Evolutionary conservation across 192 early-diverging fungal species (phyloP).

Genomic region (Backusella morwellensis): DNA sequence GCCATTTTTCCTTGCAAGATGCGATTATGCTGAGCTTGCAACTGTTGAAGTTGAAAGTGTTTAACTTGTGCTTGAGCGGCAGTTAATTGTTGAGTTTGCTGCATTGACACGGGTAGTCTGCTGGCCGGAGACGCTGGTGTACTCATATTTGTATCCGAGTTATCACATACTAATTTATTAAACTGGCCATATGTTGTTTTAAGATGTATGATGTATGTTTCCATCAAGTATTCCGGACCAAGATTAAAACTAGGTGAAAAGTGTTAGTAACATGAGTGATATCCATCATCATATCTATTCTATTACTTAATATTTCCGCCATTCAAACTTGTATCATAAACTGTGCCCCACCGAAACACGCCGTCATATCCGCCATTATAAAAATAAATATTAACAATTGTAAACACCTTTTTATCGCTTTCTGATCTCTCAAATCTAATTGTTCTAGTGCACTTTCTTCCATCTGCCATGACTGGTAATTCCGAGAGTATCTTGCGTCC

Average conservation of each 20-base stretch:
- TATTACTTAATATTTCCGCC: slow-evolving; percentile 62
- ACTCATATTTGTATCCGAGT: slow-evolving; percentile 15
- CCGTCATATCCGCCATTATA: slow-evolving; percentile 56
- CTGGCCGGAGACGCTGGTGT: slow-evolving; percentile 18
- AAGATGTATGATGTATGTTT: slow-evolving; percentile 35
- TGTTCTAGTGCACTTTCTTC: slow-evolving; percentile 64
- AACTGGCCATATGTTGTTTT: slow-evolving; percentile 33
- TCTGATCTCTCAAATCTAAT: slow-evolving; percentile 64
- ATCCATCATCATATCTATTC: not conserved
- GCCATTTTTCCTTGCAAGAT: slow-evolving; percentile 17
- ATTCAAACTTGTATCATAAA: slow-evolving; percentile 60
- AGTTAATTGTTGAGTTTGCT: slow-evolving; percentile 17
- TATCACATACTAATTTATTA: slow-evolving; percentile 37
- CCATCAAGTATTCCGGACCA: slow-evolving; percentile 38
- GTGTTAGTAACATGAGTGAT: not conserved
- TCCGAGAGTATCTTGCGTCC: slow-evolving; percentile 29
- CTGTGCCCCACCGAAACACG: slow-evolving; percentile 66
- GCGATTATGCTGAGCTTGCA: slow-evolving; percentile 18
- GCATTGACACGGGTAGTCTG: slow-evolving; percentile 2
- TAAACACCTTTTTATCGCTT: slow-evolving; percentile 54
- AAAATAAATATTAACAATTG: slow-evolving; percentile 59
- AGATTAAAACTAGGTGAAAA: slow-evolving; percentile 26
- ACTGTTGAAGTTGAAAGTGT: slow-evolving; percentile 14
- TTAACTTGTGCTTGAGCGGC: slow-evolving; percentile 18
- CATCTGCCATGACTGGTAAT: slow-evolving; percentile 48